Base-by-base conservation (phyloP, 2,329 filamentous ascomycete genomes). In the Chaetomium strumarium region DNA sequence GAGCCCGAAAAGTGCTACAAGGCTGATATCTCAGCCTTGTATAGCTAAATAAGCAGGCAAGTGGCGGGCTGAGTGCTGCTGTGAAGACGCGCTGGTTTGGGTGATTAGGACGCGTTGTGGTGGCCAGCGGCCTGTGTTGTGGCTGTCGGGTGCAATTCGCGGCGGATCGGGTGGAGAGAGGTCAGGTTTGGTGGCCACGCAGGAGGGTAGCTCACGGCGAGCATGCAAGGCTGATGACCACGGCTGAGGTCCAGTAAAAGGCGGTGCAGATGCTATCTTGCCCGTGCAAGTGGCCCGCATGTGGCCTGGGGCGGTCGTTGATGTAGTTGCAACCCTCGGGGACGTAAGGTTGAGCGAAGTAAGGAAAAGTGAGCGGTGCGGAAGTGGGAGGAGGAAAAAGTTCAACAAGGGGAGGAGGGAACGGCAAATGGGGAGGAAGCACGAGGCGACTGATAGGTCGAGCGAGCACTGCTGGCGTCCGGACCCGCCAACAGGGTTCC, bases 371-470 rank as follows among this genome's bases (percentile, higher is more conserved):
- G 45, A 45, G 41, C 33, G 33, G 49, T 45, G 46, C 37, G 43
- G 55, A 52, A 55, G 56, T 63, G 53, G 58, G 55, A 61, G 56
- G 61, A 58, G 61, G 58, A 62, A 61, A 33, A 66, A 66, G 62
- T 64, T 63, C 65, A 65, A 62, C 57, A 58, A 59, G 57, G 58
- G 55, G 58, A 57, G 47, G 57, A 55, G 49, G 61, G 60, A 49
- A 62, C 58, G 62, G 60, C 62, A 61, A 63, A 64, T 63, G 61
- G 63, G 55, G 54, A 55, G 46, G 53, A 52, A 53, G 57, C 55
- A 55, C 52, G 51, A n/a, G 51, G 54, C 50, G 51, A 50, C 47
- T 38, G 29, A 44, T 46, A 55, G 52, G 58, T 55, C 46, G 46
- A 55, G 55, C 46, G 46, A 55, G 55, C 30, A 46, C 7, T 52